A percentile compares a stretch with the other conserved stretches of the same genome.
phyloP scores from a whole-genome alignment of 2,329 filamentous ascomycete species.

The Hymenoscyphus linearis region DNA sequence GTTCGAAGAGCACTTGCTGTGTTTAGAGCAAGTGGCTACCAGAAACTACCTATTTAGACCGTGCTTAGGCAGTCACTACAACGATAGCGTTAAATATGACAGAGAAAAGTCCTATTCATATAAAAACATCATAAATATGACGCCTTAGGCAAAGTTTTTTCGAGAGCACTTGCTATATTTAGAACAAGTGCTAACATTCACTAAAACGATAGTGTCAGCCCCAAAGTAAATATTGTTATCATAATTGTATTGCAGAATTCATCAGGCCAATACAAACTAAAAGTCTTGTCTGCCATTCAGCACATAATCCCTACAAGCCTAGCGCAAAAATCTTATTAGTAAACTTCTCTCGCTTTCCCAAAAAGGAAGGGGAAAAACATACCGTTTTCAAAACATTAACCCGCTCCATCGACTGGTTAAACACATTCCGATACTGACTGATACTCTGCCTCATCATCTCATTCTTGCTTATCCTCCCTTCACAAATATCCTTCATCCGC shows the following conservation, averaged over 20 bases:
- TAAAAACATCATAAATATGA: not conserved
- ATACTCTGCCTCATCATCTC: slow-evolving; percentile 79
- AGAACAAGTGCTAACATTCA: not conserved
- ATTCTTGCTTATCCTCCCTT: slow-evolving; percentile 69
- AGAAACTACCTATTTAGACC: no score
- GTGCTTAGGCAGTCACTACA: no score
- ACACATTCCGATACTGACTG: slow-evolving; percentile 81
- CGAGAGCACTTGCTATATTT: not conserved
- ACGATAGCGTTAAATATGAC: not conserved
- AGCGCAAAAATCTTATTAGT: not conserved
- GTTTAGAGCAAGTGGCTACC: not conserved
- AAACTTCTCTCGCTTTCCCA: not conserved
- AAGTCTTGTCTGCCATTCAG: not conserved
- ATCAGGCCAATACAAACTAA: no score
- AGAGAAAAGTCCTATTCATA: not conserved
- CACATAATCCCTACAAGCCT: not conserved
- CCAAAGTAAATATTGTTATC: not conserved
- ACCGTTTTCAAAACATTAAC: slow-evolving; percentile 61
- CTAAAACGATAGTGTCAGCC: not conserved
- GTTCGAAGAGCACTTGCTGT: not conserved
- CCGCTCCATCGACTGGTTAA: slow-evolving; percentile 72
- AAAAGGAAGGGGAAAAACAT: slow-evolving; percentile 33
- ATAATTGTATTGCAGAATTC: not conserved
- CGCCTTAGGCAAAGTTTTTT: not conserved
- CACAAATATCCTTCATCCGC: slow-evolving; percentile 95